Evolutionary conservation across 2,329 filamentous ascomycete genomes (phyloP), one percentile per base, ranked within the genome.

Genomic region (Parastagonospora avenae): DNA sequence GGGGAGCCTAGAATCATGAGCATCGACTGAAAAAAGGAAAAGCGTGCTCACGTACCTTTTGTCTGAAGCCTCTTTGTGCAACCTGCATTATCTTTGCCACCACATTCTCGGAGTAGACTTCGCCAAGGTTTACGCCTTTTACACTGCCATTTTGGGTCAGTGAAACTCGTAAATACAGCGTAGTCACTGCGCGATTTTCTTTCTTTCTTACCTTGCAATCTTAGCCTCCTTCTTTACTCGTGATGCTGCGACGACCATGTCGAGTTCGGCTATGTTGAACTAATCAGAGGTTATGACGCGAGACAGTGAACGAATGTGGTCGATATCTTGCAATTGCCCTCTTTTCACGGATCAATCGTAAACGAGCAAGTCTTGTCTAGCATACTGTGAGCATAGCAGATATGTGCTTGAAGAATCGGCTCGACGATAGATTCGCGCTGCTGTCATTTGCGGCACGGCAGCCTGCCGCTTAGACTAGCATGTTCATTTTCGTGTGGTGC

Each of bases 31-130:
- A 11, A 6, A 31, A 15, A 15, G 9, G 12, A 6, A 16, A 27
- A 12, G 10, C 8, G n/a, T 36, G 14, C 6, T 15, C 15, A 29
- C 28, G 30, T 48, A 67, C 68, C 32, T 57, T 28, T 47, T 64
- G 56, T 28, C 66, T 67, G 0, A 65, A 30, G 2, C 63, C 67
- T 49, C 60, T 56, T 42, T 66, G 66, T 2, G 70, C 68, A 16
- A 71, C 70, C 54, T 72, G 70, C 4, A 70, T 42, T 8, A 72
- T 57, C 32, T 72, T 72, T 14, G 67, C 68, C 31, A 50, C 45
- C 0, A 65, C 60, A 42, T 66, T 72, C 39, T 71, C 66, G 0
- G 67, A 63, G 41, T 61, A 72, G 7, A 69, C 44, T n/a, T 58
- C 55, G 36, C 55, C 56, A 11, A 72, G 48, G 32, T 72, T 57